Base-by-base conservation (phyloP, 495 filamentous ascomycete species). In the Penicillium manginii region DNA sequence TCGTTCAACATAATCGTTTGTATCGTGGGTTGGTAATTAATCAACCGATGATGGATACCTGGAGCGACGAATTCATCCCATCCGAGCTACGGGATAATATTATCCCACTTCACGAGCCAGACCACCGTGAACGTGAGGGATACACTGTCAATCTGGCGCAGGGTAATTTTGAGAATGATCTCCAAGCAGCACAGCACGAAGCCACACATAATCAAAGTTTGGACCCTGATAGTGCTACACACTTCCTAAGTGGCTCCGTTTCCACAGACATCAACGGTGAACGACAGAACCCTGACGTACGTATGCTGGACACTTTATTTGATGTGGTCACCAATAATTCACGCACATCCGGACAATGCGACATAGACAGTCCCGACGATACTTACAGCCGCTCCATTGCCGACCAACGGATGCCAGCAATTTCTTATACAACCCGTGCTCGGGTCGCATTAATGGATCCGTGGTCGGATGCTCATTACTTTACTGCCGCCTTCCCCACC, bases 401-500 rank as follows among this genome's bases (percentile, higher is more conserved):
- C n/a, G n/a, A n/a, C n/a, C 31, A 23, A 19, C 7, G 47, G 4
- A 14, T 14, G 2, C 56, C 56, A 3, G 40, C 40, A 29, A 48
- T 59, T 18, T 19, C n/a, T 29, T 64, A 60, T 31, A 54, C 11
- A 7, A 57, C 54, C 12, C 47, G 22, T 22, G 53, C 51, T 17
- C 31, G 51, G 18, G 29, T n/a, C n/a, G 11, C 48, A 3, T 43
- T 60, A 1, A 12, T 66, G 19, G 22, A 63, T 52, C 46, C 63
- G 11, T 66, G 54, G 60, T 2, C 23, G 5, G 60, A 60, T 31
- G 56, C 60, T 18, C 21, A 39, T 49, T 66, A 66, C 43, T 55
- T 63, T 17, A 63, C 57, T 33, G 29, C 46, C 37, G 63, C 60
- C 11, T 66, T 66, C 31, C 63, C 60, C 0, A 60, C 60, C 11